Evolutionary conservation across 169 alveolate species (phyloP).

Genomic region (Cryptosporidium tyzzeri): DNA sequence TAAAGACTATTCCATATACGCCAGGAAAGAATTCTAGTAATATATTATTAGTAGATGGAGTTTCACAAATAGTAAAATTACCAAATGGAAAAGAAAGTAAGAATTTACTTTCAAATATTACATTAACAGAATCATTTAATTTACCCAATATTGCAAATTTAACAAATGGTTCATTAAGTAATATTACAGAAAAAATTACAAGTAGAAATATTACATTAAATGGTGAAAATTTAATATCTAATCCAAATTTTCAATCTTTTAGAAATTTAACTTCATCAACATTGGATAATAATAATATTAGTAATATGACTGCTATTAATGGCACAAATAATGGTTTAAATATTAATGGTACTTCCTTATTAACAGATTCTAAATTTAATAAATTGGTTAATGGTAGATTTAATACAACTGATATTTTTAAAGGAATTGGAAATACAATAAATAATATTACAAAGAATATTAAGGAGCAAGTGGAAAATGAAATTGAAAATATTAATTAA

Average conservation of each 20-base stretch:
- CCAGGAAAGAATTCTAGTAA: conserved; percentile 31
- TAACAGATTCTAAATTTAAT: not conserved
- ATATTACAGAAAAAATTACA: conserved; percentile 33
- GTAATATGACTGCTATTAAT: too few species aligned
- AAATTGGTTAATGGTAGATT: conserved; percentile 30
- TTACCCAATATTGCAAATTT: conserved; percentile 18
- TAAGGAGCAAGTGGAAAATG: conserved; percentile 16
- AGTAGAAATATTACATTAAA: conserved; percentile 28
- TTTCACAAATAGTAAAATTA: conserved; percentile 30
- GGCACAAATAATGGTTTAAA: not conserved
- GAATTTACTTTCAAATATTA: conserved; percentile 12
- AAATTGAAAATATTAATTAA: conserved; percentile 18
- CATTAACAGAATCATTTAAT: not conserved
- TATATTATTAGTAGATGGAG: conserved; percentile 12
- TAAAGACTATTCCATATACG: conserved; percentile 60
- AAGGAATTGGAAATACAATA: conserved; percentile 17
- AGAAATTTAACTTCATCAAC: conserved; percentile 22
- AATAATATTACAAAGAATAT: conserved; percentile 16
- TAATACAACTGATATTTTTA: conserved; percentile 47
- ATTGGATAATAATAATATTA: not conserved
- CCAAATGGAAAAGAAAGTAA: conserved; percentile 31
- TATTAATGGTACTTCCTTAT: conserved; percentile 7
- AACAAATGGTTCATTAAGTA: conserved; percentile 10
- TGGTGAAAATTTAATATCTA: not conserved
- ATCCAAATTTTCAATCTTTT: conserved; percentile 6